Conservation (phyloP, 768 basidiomycete species). For the Thelephora ganbajun region DNA sequence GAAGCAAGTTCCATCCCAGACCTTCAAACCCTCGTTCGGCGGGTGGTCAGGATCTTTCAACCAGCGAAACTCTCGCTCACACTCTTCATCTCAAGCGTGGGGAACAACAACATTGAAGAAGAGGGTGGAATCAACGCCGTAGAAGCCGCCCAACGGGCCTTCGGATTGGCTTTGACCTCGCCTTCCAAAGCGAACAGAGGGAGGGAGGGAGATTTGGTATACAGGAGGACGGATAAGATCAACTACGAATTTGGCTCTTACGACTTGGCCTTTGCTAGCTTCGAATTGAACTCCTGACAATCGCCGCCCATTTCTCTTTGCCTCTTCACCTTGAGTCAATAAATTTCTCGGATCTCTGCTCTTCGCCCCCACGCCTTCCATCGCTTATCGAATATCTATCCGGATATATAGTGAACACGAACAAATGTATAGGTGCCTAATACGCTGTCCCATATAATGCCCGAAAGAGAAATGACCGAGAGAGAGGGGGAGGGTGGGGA, state of each 20-base stretch:
- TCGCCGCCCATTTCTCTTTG: no score
- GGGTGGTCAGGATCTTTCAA: constrained; percentile 87
- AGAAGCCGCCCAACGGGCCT: constrained; percentile 63
- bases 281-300: constrained; percentile 34
- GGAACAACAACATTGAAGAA: constrained; percentile 26
- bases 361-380: no score
- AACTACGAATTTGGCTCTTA: constrained; percentile 96
- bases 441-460: no score
- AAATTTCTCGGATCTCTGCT: no score
- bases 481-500: no score
- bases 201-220: constrained; percentile 18
- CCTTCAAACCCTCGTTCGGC: constrained; percentile 66
- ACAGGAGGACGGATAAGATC: constrained; percentile 88
- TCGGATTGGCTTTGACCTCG: constrained; percentile 46
- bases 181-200: constrained; percentile 1
- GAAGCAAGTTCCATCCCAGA: constrained; percentile 43
- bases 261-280: constrained; percentile 81
- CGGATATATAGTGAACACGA: no score
- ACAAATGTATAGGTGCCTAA: no score
- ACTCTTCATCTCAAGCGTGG: constrained; percentile 71
- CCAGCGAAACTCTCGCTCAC: constrained; percentile 79
- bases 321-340: no score
- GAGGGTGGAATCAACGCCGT: constrained; percentile 41
- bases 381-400: no score
- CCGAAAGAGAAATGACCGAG: no score